A percentile compares a stretch with the other conserved stretches of the same genome.
Evolutionary conservation across 2,329 filamentous ascomycete genomes (phyloP).

Genomic region (Dissoconium aciculare): DNA sequence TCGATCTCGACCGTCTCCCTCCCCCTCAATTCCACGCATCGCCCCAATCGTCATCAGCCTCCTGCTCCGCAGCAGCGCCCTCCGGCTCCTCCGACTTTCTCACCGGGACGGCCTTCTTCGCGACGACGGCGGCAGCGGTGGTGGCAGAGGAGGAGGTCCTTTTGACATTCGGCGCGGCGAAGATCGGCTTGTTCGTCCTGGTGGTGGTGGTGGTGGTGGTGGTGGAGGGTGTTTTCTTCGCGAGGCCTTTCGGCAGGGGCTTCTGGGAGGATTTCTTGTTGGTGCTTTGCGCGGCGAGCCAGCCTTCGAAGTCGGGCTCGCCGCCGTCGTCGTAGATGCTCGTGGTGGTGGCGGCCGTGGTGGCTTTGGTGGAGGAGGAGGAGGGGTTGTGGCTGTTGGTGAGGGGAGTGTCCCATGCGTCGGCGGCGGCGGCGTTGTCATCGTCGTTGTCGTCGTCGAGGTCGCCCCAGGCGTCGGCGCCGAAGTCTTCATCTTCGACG

Average conservation of each 20-base stretch:
- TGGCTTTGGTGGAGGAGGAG: constrained; percentile 14
- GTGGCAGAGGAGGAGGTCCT: constrained; percentile 4
- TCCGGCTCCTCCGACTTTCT: too few species aligned
- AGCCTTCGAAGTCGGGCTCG: constrained; percentile 91
- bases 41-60: constrained; percentile 30
- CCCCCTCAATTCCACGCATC: constrained; percentile 23
- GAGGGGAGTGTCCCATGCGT: constrained; percentile 30
- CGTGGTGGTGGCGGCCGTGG: constrained; percentile 8
- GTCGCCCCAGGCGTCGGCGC: constrained; percentile 53
- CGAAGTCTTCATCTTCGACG: constrained; percentile 42
- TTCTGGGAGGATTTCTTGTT: constrained; percentile 53
- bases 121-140: constrained; percentile 14
- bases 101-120: constrained; percentile 18
- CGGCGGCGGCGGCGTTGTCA: too few species aligned
- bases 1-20: background rate
- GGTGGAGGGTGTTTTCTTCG: constrained; percentile 37
- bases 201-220: constrained; percentile 16
- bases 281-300: constrained; percentile 73
- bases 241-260: constrained; percentile 67
- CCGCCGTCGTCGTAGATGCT: constrained; percentile 63
- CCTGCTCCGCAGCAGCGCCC: constrained; percentile 24
- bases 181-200: constrained; percentile 8
- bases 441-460: constrained; percentile 38
- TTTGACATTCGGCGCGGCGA: constrained; percentile 3
- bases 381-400: constrained; percentile 8